Conservation (phyloP, 805 yeast species). For the Novakomyces olei region DNA sequence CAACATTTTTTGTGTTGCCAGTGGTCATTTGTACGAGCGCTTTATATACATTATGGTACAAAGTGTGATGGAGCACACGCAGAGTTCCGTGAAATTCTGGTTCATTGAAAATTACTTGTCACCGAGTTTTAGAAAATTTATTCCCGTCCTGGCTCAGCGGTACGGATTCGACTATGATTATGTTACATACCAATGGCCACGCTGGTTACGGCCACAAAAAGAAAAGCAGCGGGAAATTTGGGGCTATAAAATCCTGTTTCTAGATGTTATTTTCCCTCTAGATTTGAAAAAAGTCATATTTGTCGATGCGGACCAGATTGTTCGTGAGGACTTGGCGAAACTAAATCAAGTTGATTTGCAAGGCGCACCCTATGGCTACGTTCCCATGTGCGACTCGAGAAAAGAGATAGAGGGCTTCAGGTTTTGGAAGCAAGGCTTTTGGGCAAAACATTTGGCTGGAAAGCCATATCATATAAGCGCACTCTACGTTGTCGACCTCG, state of each 20-base stretch:
- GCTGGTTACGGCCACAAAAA: constrained; percentile 60
- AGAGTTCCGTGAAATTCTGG: constrained; percentile 62
- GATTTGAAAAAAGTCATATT: constrained; percentile 53
- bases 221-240: constrained; percentile 62
- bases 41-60: constrained; percentile 58
- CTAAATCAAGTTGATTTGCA: constrained; percentile 44
- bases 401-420: constrained; percentile 62
- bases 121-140: constrained; percentile 34
- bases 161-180: constrained; percentile 52
- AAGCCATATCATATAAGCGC: constrained; percentile 66
- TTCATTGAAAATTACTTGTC: constrained; percentile 62
- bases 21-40: constrained; percentile 61
- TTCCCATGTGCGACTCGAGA: constrained; percentile 71
- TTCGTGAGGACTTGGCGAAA: constrained; percentile 51
- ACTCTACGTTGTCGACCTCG: constrained; percentile 56
- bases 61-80: constrained; percentile 45
- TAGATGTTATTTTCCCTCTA: constrained; percentile 73
- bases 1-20: constrained; percentile 62
- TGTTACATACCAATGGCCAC: constrained; percentile 81
- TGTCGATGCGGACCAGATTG: constrained; percentile 71
- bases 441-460: constrained; percentile 42
- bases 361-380: constrained; percentile 69
- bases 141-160: constrained; percentile 36
- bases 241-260: constrained; percentile 70
- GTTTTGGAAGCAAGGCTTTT: constrained; percentile 87